Evolutionary conservation across 2,329 filamentous ascomycete genomes (phyloP).

Genomic region (Knoxdaviesia capensis): DNA sequence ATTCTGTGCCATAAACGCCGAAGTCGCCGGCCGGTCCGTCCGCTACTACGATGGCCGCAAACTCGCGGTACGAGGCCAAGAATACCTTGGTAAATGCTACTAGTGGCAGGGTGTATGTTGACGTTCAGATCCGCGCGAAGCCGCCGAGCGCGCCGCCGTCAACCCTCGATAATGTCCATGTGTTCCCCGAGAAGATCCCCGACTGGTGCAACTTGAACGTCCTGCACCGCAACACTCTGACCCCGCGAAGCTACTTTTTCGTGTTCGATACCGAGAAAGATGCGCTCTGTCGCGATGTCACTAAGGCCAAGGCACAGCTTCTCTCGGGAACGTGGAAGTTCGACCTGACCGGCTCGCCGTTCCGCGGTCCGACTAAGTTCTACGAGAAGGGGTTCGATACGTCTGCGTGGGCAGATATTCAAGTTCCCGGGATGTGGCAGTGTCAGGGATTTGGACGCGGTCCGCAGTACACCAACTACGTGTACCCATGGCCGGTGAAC

Average conservation of each 20-base stretch:
- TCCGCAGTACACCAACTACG: conserved; percentile 51
- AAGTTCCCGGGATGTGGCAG: conserved; percentile 53
- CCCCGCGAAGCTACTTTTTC: conserved; percentile 35
- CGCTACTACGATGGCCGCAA: too few species aligned
- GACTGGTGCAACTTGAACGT: conserved; percentile 43
- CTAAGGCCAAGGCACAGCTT: conserved; percentile 17
- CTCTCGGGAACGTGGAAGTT: conserved; percentile 37
- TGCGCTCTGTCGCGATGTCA: conserved; percentile 21
- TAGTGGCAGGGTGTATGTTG: too few species aligned
- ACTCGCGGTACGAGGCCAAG: too few species aligned
- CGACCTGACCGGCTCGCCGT: conserved; percentile 22
- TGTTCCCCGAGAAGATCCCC: conserved; percentile 11
- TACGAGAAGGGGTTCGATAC: conserved; percentile 16
- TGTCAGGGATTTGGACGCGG: conserved; percentile 41
- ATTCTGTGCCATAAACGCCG: too few species aligned
- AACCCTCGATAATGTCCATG: too few species aligned
- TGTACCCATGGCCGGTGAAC: conserved; percentile 46
- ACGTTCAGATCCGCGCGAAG: too few species aligned
- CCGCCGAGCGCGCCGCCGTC: too few species aligned
- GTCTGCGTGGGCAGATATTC: conserved; percentile 23
- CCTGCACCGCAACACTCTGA: conserved; percentile 37
- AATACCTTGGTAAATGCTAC: too few species aligned
- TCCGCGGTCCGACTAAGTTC: conserved; percentile 22
- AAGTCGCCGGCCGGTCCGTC: too few species aligned
- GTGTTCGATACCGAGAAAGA: conserved; percentile 26